Evolutionary conservation across 2,329 filamentous ascomycete genomes (phyloP), one percentile per base, ranked within the genome.

Genomic region (Cladosporium sp.): DNA sequence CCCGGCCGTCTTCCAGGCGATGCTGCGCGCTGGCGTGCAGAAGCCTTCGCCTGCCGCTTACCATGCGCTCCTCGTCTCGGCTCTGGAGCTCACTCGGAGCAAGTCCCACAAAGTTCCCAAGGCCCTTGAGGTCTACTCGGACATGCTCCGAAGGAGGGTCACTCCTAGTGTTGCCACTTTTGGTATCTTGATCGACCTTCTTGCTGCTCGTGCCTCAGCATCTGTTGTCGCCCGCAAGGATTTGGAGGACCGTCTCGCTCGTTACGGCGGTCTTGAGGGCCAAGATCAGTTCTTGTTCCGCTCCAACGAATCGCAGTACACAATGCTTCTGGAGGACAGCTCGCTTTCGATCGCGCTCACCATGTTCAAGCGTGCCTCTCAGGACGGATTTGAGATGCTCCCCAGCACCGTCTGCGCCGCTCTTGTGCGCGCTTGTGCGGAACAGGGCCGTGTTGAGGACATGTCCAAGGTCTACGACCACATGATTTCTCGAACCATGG

Each of bases 391-490:
- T 71, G 66, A 80, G 41, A 71, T 77, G 32, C 91, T 95, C 66
- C 85, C 91, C 1, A 79, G 89, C 22, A 84, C 90, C 68, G 88
- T 90, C 1, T 97, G 96, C 68, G 84, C 86, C 61, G 79, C 87
- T 63, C 78, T 98, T 46, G 89, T 97, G 60, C 85, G 84, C 48
- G 91, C 91, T 7, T 97, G 91, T 67, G 91, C 92, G 5, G 82
- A 87, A 66, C 80, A 86, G 53, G 88, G 89, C 31, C 85, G 85
- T 38, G 80, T 95, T 9, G 82, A 87, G 42, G 89, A 95, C 56
- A 97, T 98, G 91, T 83, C 95, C 33, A 83, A 85, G 54, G 80
- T 97, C 16, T 95, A 92, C 64, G 85, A 88, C 59, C 89, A 97
- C 69, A 95, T 97, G 90, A 89, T 95, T 69, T 74, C 79, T 34